Conservation (phyloP, 495 filamentous ascomycete species). For the Podospora comata region DNA sequence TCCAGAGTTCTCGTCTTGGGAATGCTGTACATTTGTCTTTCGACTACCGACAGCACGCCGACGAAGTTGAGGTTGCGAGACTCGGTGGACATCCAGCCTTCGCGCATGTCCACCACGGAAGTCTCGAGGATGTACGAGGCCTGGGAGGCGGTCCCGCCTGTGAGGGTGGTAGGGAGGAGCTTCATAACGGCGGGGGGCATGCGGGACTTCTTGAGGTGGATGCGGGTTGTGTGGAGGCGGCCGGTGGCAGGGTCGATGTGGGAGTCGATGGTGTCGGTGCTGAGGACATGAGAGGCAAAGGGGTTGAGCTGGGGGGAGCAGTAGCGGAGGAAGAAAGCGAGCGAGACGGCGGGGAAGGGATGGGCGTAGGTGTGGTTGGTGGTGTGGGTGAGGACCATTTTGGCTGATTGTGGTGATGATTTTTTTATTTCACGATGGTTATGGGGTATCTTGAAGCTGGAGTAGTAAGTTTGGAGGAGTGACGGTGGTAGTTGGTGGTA, state of each 20-base stretch:
- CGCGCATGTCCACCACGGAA: constrained; percentile 80
- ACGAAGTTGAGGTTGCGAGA: constrained; percentile 86
- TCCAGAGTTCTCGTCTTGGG: constrained; percentile 42
- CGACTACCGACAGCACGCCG: constrained; percentile 86
- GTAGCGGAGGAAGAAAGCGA: constrained; percentile 99
- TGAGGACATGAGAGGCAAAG: constrained; percentile 90
- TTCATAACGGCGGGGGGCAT: constrained; percentile 79
- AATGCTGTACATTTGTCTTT: constrained; percentile 72
- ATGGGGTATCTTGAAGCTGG: neutral
- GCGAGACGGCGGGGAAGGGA: constrained; percentile 81
- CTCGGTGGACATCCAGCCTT: constrained; percentile 86
- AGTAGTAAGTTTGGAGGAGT: neutral
- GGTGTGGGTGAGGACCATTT: constrained; percentile 60
- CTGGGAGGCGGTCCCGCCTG: constrained; percentile 69
- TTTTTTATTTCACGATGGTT: neutral
- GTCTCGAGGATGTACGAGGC: constrained; percentile 89
- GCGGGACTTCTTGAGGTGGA: constrained; percentile 92
- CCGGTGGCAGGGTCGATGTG: constrained; percentile 75
- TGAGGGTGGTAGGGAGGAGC: constrained; percentile 66
- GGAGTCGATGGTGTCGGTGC: constrained; percentile 90
- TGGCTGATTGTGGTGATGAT: constrained; percentile 26
- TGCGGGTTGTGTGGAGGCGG: constrained; percentile 78
- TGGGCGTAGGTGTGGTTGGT: constrained; percentile 87
- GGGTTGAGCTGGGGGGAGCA: constrained; percentile 72
- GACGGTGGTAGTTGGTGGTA: neutral